Percentiles rank a stretch among this genome's conserved stretches.
Evolutionary conservation across 1,139 yeast genomes (phyloP).

Genomic region (Geotrichum phurueaensis): DNA sequence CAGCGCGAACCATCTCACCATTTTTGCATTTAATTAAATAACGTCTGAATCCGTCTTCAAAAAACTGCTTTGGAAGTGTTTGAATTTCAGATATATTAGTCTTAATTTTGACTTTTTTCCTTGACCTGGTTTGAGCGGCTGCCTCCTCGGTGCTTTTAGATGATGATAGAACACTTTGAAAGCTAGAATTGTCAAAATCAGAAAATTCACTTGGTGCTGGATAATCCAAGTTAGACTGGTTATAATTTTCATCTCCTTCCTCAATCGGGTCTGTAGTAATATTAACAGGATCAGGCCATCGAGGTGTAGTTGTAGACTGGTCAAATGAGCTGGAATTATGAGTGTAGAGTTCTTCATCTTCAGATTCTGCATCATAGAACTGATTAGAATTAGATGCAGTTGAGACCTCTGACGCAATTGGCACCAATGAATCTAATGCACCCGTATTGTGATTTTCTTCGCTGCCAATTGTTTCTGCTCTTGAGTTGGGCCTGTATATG

Average conservation of each 20-base stretch:
- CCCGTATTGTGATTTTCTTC: background rate
- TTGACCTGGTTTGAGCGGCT: background rate
- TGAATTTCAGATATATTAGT: background rate
- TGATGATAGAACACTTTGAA: background rate
- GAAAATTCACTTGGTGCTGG: background rate
- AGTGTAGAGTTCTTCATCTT: background rate
- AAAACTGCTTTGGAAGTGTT: background rate
- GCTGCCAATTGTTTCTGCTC: background rate
- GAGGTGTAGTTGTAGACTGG: background rate
- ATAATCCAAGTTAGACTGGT: background rate
- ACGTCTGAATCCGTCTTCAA: background rate
- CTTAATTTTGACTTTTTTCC: background rate
- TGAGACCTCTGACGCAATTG: background rate
- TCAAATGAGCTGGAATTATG: background rate
- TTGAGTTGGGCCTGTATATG: background rate
- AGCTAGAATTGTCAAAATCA: background rate
- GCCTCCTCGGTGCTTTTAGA: background rate
- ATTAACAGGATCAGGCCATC: background rate
- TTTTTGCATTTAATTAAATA: conserved; percentile 21
- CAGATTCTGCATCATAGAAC: background rate
- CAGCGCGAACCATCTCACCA: conserved; percentile 62
- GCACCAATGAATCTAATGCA: background rate
- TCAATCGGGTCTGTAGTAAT: background rate
- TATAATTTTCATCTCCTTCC: background rate
- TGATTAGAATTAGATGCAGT: background rate